Conservation (phyloP, 2,329 filamentous ascomycete species). For the Mariannaea sp. region DNA sequence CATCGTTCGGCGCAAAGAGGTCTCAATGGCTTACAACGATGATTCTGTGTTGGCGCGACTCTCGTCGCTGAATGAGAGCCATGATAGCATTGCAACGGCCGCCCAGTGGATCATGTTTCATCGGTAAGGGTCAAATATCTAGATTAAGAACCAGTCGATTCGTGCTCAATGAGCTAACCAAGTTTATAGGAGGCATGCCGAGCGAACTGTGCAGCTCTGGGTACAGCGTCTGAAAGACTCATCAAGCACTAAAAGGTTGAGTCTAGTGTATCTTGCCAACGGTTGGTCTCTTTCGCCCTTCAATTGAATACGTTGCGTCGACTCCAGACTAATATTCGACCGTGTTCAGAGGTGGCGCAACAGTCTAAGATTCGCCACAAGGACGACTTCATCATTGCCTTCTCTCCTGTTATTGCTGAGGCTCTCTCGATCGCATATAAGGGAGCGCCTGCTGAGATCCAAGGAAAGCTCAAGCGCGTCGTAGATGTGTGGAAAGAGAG, state of each 20-base stretch:
- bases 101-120: conserved; percentile 99
- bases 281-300: conserved; percentile 58
- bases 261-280: conserved; percentile 93
- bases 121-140: conserved; percentile 61
- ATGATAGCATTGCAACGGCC: conserved; percentile 94
- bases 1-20: conserved; percentile 9
- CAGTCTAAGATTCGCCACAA: conserved; percentile 93
- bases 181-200: conserved; percentile 76
- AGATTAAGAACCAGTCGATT: background rate
- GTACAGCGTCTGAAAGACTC: conserved; percentile 87
- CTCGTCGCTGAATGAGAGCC: conserved; percentile 92
- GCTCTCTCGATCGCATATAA: conserved; percentile 91
- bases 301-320: background rate
- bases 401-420: conserved; percentile 89
- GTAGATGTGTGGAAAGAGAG: conserved; percentile 94
- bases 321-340: conserved; percentile 9
- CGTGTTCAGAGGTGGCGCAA: conserved; percentile 80
- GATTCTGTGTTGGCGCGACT: conserved; percentile 95
- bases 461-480: conserved; percentile 84
- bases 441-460: conserved; percentile 82
- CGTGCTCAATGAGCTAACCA: conserved; percentile 10
- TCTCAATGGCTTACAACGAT: conserved; percentile 94
- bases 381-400: conserved; percentile 89
- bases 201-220: conserved; percentile 91
- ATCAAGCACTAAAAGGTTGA: conserved; percentile 81